Percentiles rank a stretch among this genome's conserved stretches.
Evolutionary conservation across 352 stramenopile genomes (phyloP).

Genomic region (Phytophthora chlamydospora): DNA sequence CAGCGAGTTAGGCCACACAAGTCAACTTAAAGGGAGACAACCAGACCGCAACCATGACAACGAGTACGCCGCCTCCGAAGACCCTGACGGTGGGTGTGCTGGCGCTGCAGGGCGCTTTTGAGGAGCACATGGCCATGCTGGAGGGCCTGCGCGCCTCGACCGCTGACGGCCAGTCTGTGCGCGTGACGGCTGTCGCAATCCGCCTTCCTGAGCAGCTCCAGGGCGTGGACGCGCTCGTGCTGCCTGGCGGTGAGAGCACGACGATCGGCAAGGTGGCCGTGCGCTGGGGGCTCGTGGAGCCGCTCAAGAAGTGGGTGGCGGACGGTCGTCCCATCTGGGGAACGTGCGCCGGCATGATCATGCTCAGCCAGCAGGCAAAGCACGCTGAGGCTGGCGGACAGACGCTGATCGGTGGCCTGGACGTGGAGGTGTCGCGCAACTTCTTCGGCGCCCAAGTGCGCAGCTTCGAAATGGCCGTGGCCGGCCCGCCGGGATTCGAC

Average conservation of each 20-base stretch:
- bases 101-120: slow-evolving; percentile 91
- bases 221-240: slow-evolving; percentile 90
- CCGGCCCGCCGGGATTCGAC: slow-evolving; percentile 62
- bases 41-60: slow-evolving; percentile 8
- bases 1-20: slow-evolving; percentile 1
- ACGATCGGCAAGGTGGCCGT: slow-evolving; percentile 94
- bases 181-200: slow-evolving; percentile 70
- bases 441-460: slow-evolving; percentile 97
- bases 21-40: slow-evolving; percentile 10
- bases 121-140: slow-evolving; percentile 91
- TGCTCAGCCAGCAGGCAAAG: slow-evolving; percentile 87
- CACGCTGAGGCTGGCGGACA: slow-evolving; percentile 92
- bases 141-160: slow-evolving; percentile 43
- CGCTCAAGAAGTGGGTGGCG: slow-evolving; percentile 81
- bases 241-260: slow-evolving; percentile 96
- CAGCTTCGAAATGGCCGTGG: slow-evolving; percentile 73
- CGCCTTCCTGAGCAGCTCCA: slow-evolving; percentile 82
- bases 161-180: slow-evolving; percentile 35
- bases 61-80: slow-evolving; percentile 9
- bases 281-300: slow-evolving; percentile 78
- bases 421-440: slow-evolving; percentile 96
- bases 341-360: slow-evolving; percentile 98
- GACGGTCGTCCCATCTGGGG: slow-evolving; percentile 91
- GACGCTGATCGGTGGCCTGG: slow-evolving; percentile 94
- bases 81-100: slow-evolving; percentile 81